Conservation (phyloP, 2,329 filamentous ascomycete species). For the Fusarium nurragi region DNA sequence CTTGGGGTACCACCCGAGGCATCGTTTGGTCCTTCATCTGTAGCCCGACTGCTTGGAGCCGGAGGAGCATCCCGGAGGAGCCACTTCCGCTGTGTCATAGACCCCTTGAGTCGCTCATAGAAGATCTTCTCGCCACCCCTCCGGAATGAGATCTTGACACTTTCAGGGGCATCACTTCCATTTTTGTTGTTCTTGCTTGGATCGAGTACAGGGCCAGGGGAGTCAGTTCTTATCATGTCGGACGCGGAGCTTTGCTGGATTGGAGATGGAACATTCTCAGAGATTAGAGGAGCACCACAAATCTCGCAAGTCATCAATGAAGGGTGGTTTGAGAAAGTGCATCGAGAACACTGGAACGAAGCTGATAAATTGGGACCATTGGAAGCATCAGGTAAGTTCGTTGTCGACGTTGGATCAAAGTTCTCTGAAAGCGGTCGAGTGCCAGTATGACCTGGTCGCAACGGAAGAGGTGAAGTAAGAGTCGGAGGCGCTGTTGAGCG, state of each 20-base stretch:
- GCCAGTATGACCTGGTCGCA: slow-evolving; percentile 41
- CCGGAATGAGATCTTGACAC: slow-evolving; percentile 91
- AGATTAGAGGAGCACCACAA: slow-evolving; percentile 79
- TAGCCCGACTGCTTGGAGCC: slow-evolving; percentile 67
- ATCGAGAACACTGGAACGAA: slow-evolving; percentile 78
- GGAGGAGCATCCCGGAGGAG: slow-evolving; percentile 89
- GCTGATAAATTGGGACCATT: slow-evolving; percentile 38
- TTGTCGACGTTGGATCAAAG: slow-evolving; percentile 1
- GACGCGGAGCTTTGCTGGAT: slow-evolving; percentile 50
- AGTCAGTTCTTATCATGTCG: slow-evolving; percentile 67
- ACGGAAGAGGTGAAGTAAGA: slow-evolving; percentile 43
- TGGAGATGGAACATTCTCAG: slow-evolving; percentile 56
- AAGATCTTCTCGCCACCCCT: slow-evolving; percentile 90
- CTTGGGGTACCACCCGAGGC: slow-evolving; percentile 41
- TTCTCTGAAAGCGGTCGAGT: slow-evolving; percentile 19
- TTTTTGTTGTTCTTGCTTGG: slow-evolving; percentile 44
- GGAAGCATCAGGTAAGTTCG: background rate
- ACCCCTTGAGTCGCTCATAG: slow-evolving; percentile 85
- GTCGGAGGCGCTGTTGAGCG: slow-evolving; percentile 47
- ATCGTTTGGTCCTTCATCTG: slow-evolving; percentile 50
- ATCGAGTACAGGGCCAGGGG: slow-evolving; percentile 77
- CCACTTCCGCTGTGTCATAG: slow-evolving; percentile 95
- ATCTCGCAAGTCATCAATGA: slow-evolving; percentile 89
- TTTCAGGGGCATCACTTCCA: slow-evolving; percentile 70
- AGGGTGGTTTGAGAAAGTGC: slow-evolving; percentile 93